Evolutionary conservation across 2,329 filamentous ascomycete species (phyloP), one percentile per base, ranked within the genome.

Genomic region (Fonsecaea pedrosoi): DNA sequence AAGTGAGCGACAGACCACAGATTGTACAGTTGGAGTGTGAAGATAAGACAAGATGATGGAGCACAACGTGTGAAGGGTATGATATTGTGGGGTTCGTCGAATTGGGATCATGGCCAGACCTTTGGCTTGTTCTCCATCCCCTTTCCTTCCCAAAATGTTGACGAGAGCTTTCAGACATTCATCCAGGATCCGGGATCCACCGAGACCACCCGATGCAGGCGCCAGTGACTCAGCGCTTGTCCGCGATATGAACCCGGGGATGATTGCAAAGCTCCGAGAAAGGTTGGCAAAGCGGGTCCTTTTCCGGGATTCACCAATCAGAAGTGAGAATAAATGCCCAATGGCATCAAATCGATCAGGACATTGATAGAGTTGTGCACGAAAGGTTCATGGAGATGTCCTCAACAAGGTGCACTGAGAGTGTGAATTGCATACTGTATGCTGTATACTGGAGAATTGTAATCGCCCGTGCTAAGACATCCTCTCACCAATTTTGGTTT

Each of bases 21-120:
- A 40, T 40, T 40, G 38, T 40, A 40, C 38, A 13, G 12, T 40
- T 40, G 10, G 38, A 40, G 9, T 40, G 38, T 40, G 25, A 58
- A 42, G 55, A 58, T 58, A 58, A 58, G 55, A 40, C 34, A 40
- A 42, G 55, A 58, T 58, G 55, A 35, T 21, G 32, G 55, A 37
- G 48, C 5, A 53, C 48, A 32, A 53, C 38, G 38, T 40, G 38
- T 13, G 10, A 40, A 40, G 38, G 38, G n/a, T 40, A 40, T 40
- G 38, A 15, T 40, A 40, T 40, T 40, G 15, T 40, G 12, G 38
- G 15, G 38, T 13, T 40, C 38, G 38, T 40, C 38, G 38, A 40
- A 40, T 40, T 40, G 38, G 38, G 38, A 40, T 40, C 38, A 40
- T 40, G 38, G 38, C 38, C 12, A 12, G 38, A 40, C 38, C 38